A percentile compares a stretch with the other conserved stretches of the same genome.
Evolutionary conservation across 108 stramenopile species (phyloP).

Genomic region (Skeletonema potamos): DNA sequence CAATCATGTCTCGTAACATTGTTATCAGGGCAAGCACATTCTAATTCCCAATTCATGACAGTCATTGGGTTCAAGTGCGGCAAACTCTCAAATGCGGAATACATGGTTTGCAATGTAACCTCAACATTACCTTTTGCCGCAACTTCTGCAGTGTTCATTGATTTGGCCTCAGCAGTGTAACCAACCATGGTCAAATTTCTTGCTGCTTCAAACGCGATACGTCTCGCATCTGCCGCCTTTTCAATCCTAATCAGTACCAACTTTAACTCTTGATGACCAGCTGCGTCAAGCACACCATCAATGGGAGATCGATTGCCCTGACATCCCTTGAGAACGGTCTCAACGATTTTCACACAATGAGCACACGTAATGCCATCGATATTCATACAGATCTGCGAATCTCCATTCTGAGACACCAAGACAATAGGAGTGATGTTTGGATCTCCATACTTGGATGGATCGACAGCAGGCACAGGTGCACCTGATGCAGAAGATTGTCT

Average conservation of each 20-base stretch:
- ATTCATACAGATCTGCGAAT: slow-evolving; percentile 77
- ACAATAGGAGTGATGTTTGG: slow-evolving; percentile 77
- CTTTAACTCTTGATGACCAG: slow-evolving; percentile 68
- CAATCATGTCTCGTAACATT: slow-evolving; percentile 76
- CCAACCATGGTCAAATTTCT: slow-evolving; percentile 88
- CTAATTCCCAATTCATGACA: slow-evolving; percentile 74
- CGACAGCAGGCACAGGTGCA: not conserved
- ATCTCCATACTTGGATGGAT: slow-evolving; percentile 67
- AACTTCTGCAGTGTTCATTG: slow-evolving; percentile 51
- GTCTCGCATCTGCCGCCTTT: slow-evolving; percentile 49
- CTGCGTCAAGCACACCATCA: slow-evolving; percentile 81
- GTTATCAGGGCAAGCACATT: slow-evolving; percentile 86
- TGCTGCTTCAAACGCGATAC: slow-evolving; percentile 79
- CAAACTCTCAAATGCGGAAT: slow-evolving; percentile 19
- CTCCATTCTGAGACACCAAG: slow-evolving; percentile 58
- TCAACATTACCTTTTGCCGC: not conserved
- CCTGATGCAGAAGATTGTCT: not conserved
- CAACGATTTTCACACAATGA: slow-evolving; percentile 90
- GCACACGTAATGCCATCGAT: slow-evolving; percentile 88
- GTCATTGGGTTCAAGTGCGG: slow-evolving; percentile 41
- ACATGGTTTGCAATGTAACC: slow-evolving; percentile 17
- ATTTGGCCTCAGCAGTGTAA: slow-evolving; percentile 74
- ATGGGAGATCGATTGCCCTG: slow-evolving; percentile 86
- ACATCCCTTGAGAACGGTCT: slow-evolving; percentile 87
- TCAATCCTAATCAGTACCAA: slow-evolving; percentile 76